A percentile compares a stretch with the other conserved stretches of the same genome.
Conservation (phyloP, 768 basidiomycete species). For the Megacollybia marginata region DNA sequence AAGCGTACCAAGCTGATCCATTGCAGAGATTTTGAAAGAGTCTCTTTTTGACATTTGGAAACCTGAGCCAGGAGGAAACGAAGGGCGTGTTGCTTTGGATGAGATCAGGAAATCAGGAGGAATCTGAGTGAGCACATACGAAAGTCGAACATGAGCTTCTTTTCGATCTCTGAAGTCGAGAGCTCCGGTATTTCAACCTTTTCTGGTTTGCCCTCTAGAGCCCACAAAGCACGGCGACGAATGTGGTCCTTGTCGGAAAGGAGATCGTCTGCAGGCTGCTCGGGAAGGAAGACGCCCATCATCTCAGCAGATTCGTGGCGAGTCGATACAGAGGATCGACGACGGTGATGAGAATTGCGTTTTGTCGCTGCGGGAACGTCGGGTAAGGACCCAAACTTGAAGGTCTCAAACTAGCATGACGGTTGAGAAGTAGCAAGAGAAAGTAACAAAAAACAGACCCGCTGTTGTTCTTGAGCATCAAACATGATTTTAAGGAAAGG, state of each 20-base stretch:
- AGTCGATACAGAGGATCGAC: slow-evolving; percentile 84
- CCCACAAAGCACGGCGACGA: slow-evolving; percentile 76
- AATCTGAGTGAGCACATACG: slow-evolving; percentile 37
- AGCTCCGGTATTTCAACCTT: slow-evolving; percentile 85
- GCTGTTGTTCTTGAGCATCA: slow-evolving; percentile 33
- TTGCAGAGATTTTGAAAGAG: slow-evolving; percentile 72
- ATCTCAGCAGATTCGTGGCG: slow-evolving; percentile 85
- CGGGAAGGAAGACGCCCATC: slow-evolving; percentile 75
- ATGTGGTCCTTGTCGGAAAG: slow-evolving; percentile 73
- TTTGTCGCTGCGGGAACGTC: slow-evolving; percentile 36
- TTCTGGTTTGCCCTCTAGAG: slow-evolving; percentile 80
- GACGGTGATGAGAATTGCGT: slow-evolving; percentile 76
- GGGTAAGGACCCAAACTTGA: slow-evolving; percentile 55
- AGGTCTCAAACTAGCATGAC: slow-evolving; percentile 54
- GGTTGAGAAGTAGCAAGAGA: background rate
- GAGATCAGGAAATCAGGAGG: slow-evolving; percentile 5
- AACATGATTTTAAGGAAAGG: slow-evolving; percentile 17
- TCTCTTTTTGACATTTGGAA: slow-evolving; percentile 63
- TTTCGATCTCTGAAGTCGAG: slow-evolving; percentile 47
- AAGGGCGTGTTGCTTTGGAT: slow-evolving; percentile 49
- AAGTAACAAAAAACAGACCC: slow-evolving; percentile 22
- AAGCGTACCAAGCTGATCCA: slow-evolving; percentile 73
- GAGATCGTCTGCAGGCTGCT: slow-evolving; percentile 53
- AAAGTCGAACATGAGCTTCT: slow-evolving; percentile 49
- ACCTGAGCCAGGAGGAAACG: slow-evolving; percentile 43